phyloP scores from a whole-genome alignment of 1,139 yeast genomes.

The Nadsonia commutata region DNA sequence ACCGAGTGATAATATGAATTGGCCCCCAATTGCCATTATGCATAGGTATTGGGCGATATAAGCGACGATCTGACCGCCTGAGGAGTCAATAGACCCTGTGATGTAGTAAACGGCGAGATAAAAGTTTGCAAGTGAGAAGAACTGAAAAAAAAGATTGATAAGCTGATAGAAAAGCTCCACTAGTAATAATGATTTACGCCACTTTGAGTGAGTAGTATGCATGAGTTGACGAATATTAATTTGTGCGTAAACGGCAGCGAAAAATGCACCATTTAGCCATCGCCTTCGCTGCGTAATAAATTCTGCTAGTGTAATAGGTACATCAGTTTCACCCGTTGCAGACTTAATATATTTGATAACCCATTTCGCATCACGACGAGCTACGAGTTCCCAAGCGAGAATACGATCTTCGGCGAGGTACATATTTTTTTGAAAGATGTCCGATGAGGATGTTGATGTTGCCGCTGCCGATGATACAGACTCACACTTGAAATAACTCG shows the following conservation, averaged over 20 bases:
- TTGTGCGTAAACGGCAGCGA: constrained; percentile 80
- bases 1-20: constrained; percentile 86
- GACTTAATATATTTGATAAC: constrained; percentile 74
- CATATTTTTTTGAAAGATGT: constrained; percentile 87
- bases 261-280: constrained; percentile 94
- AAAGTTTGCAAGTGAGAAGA: constrained; percentile 82
- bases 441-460: constrained; percentile 31
- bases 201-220: constrained; percentile 67
- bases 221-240: constrained; percentile 67
- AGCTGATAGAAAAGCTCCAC: constrained; percentile 77
- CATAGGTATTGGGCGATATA: constrained; percentile 74
- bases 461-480: constrained; percentile 27
- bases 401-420: constrained; percentile 93
- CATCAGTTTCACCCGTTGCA: constrained; percentile 93
- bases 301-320: constrained; percentile 76
- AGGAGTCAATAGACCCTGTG: constrained; percentile 61
- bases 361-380: constrained; percentile 70
- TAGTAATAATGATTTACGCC: constrained; percentile 66
- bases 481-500: constrained; percentile 87
- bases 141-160: constrained; percentile 59
- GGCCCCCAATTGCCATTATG: constrained; percentile 65
- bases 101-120: constrained; percentile 83
- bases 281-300: constrained; percentile 85
- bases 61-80: constrained; percentile 45
- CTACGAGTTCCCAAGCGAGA: constrained; percentile 81